Evolutionary conservation across 2,329 filamentous ascomycete genomes (phyloP), one percentile per base, ranked within the genome.

Genomic region (Exophiala xenobiotica): DNA sequence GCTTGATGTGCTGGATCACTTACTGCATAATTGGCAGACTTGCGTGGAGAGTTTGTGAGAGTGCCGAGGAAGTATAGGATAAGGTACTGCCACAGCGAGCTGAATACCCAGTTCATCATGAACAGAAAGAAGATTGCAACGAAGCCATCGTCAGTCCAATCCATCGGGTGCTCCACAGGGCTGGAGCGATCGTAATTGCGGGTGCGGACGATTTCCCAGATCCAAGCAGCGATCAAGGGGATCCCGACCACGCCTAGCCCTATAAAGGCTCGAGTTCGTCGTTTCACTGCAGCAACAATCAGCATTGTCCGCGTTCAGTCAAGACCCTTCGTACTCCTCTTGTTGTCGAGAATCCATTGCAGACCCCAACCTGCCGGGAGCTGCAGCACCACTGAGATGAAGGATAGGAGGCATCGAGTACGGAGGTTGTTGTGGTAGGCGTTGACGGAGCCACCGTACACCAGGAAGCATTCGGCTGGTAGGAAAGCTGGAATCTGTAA

Each of bases 381-480:
- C 46, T 69, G 66, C 8, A 68, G 24, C 1, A 66, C 56, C 14
- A 67, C 63, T 3, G 65, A 56, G 37, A 66, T 58, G 51, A 69
- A 67, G 5, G 63, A 64, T 9, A 67, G 51, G 3, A 69, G 58
- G 11, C 58, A 60, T 42, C 63, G 50, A 7, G 62, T 62, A n/a
- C 62, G 46, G n/a, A 65, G 44, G 35, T 64, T 60, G 51, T 64
- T 65, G 55, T 63, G 63, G 45, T 51, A 65, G 4, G 64, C 59
- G 38, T 69, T 69, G 22, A 66, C 65, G 2, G 66, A 65, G 14
- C 66, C 66, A n/a, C 59, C 58, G 35, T 68, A 68, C 3, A 68
- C 66, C 12, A 69, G 57, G 40, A 66, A 68, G 19, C 59, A 62
- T 49, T 68, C 65, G 4, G 62, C 35, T 58, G 5, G 65, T 53